Evolutionary conservation across 306 rosid species (phyloP).

Genomic region (Corylus heterophylla): DNA sequence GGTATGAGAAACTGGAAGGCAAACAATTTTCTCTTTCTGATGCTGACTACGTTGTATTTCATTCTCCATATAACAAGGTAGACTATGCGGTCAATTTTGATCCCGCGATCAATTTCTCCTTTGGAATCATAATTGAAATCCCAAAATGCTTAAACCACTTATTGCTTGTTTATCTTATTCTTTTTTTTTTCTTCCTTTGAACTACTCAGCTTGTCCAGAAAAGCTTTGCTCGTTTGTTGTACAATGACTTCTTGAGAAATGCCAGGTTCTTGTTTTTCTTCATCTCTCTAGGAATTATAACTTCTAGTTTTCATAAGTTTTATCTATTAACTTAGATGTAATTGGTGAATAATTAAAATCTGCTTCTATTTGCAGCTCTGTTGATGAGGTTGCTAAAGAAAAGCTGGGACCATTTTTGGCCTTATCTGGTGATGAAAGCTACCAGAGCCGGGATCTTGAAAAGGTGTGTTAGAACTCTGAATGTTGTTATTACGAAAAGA

Average conservation of each 20-base stretch:
- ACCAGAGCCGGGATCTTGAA: slow-evolving; percentile 95
- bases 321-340: slow-evolving; percentile 20
- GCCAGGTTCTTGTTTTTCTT: slow-evolving; percentile 55
- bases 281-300: slow-evolving; percentile 14
- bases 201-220: slow-evolving; percentile 91
- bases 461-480: slow-evolving; percentile 45
- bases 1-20: slow-evolving; percentile 82
- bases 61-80: slow-evolving; percentile 99
- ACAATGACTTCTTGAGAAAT: slow-evolving; percentile 71
- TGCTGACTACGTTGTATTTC: slow-evolving; percentile 79
- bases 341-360: slow-evolving; percentile 24
- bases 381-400: slow-evolving; percentile 71
- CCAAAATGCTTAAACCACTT: slow-evolving; percentile 22
- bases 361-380: slow-evolving; percentile 57
- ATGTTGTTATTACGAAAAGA: background rate
- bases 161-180: slow-evolving; percentile 8
- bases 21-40: slow-evolving; percentile 75
- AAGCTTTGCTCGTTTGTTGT: slow-evolving; percentile 88
- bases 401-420: slow-evolving; percentile 71
- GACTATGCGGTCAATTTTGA: slow-evolving; percentile 14
- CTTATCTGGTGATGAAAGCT: slow-evolving; percentile 83
- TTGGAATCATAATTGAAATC: slow-evolving; percentile 1
- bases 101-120: background rate
- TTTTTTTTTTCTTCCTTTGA: slow-evolving; percentile 18
- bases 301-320: slow-evolving; percentile 8